These are phyloP conservation scores for Tolypocladium pustulatum DNA, from an alignment of 2,329 filamentous ascomycete species.

Conservation along the genomic window DNA sequence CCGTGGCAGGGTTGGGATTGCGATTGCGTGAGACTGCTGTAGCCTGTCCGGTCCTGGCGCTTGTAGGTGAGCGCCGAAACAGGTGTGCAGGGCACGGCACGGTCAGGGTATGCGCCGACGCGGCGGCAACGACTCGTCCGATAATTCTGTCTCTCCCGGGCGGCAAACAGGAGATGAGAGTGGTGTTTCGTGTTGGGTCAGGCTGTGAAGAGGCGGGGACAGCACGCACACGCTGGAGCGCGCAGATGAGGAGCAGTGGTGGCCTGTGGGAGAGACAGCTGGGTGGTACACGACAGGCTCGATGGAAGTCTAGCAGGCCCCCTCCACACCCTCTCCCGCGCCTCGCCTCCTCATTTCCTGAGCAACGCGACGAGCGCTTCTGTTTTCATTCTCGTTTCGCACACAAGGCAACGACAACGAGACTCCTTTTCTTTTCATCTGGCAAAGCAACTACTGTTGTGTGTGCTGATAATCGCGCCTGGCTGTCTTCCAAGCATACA, in stretches of 20 bases:
- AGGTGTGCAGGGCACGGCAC: neutral
- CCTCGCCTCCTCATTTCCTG: neutral
- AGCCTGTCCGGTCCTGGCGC: neutral
- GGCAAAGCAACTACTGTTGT: neutral
- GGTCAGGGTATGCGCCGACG: neutral
- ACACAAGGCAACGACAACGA: neutral
- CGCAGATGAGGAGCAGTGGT: neutral
- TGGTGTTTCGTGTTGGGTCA: neutral
- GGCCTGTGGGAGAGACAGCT: neutral
- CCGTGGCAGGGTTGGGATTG: neutral
- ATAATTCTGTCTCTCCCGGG: neutral
- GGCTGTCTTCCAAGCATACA: no score
- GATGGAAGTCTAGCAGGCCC: neutral
- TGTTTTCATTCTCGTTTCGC: neutral
- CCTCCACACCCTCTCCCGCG: neutral
- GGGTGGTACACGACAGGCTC: neutral
- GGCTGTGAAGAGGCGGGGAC: no score
- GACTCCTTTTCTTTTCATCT: neutral
- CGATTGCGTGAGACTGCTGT: neutral
- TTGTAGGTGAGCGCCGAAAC: neutral
- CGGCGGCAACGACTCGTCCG: neutral
- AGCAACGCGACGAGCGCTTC: neutral
- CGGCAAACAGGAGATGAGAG: neutral
- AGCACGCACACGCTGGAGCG: no score
- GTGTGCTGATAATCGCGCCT: neutral